A percentile compares a stretch with the other conserved stretches of the same genome.
Evolutionary conservation across 1,139 yeast species (phyloP).

Genomic region (Protomyces arabidopsidicola): DNA sequence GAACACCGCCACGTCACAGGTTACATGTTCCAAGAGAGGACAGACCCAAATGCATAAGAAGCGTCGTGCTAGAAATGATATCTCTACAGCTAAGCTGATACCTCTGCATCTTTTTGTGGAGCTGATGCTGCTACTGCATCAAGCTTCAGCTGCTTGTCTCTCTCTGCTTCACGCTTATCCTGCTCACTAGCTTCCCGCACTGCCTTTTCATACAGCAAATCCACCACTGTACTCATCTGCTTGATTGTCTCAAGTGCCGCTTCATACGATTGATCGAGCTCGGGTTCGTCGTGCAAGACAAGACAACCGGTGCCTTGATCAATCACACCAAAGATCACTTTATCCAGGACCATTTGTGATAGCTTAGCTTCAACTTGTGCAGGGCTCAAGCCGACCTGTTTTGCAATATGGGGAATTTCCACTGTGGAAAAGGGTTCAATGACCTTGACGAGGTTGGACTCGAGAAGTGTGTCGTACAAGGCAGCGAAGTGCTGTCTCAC

Average conservation of each 20-base stretch:
- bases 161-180: background rate
- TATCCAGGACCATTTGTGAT: conserved; percentile 93
- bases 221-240: conserved; percentile 83
- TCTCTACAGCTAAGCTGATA: background rate
- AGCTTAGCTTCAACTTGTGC: conserved; percentile 90
- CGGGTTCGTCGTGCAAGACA: conserved; percentile 83
- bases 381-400: conserved; percentile 78
- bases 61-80: background rate
- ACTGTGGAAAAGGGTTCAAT: conserved; percentile 95
- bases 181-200: conserved; percentile 9
- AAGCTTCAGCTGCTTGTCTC: background rate
- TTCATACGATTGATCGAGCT: conserved; percentile 73
- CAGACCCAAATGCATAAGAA: background rate
- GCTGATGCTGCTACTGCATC: background rate
- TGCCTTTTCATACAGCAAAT: conserved; percentile 82
- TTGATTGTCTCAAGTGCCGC: conserved; percentile 81
- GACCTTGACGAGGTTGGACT: conserved; percentile 87
- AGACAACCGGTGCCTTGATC: conserved; percentile 99
- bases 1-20: conserved; percentile 24
- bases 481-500: conserved; percentile 90
- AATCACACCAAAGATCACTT: conserved; percentile 87
- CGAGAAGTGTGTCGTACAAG: conserved; percentile 84
- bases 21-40: conserved; percentile 1
- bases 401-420: conserved; percentile 82
- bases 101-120: background rate